Evolutionary conservation across 768 basidiomycete species (phyloP).

Genomic region (Arthromyces matolae): DNA sequence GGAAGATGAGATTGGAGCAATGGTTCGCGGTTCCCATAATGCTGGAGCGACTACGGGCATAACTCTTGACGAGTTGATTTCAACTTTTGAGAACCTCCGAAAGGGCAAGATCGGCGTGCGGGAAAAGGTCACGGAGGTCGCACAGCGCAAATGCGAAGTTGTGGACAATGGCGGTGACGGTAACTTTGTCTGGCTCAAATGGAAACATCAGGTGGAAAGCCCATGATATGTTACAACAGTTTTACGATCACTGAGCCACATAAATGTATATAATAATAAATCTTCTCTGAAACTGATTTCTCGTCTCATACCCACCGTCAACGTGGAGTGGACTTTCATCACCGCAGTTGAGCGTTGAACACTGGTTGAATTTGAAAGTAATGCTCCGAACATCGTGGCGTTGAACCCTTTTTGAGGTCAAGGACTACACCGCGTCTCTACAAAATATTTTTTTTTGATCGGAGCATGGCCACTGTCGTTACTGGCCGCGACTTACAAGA

Average conservation of each 20-base stretch:
- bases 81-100: slow-evolving; percentile 46
- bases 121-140: slow-evolving; percentile 77
- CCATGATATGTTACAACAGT: slow-evolving; percentile 20
- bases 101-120: slow-evolving; percentile 57
- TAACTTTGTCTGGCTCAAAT: slow-evolving; percentile 59
- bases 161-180: slow-evolving; percentile 52
- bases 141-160: slow-evolving; percentile 61
- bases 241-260: no score
- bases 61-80: slow-evolving; percentile 59
- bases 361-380: no score
- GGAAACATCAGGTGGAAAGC: slow-evolving; percentile 40
- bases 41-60: slow-evolving; percentile 60
- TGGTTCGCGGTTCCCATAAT: slow-evolving; percentile 63
- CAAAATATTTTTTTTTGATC: no score
- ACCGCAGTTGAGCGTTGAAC: no score
- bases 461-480: neutral
- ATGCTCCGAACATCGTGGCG: slow-evolving; percentile 5
- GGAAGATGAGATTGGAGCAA: slow-evolving; percentile 65
- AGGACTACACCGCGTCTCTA: no score
- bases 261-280: neutral
- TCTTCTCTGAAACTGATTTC: neutral
- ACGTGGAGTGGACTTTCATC: neutral
- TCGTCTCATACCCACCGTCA: neutral
- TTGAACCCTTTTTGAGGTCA: neutral
- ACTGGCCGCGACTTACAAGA: no score